These are phyloP conservation scores for Chalciporus chontae DNA, from an alignment of 768 basidiomycete genomes.

Conservation along the genomic window DNA sequence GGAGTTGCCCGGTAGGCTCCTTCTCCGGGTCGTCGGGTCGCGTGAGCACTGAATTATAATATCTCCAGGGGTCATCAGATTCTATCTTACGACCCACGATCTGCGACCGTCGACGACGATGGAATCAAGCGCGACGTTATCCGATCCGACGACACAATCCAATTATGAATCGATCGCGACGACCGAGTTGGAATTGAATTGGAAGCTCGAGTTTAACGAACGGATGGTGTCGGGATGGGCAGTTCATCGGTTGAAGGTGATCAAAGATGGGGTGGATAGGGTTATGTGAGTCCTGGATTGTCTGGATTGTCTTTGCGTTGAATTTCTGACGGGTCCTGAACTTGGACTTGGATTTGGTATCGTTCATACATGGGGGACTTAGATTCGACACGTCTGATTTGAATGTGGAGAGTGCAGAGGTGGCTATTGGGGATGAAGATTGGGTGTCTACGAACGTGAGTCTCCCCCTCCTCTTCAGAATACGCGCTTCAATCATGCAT, in stretches of 20 bases:
- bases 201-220: constrained; percentile 70
- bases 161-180: constrained; percentile 72
- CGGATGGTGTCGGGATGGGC: constrained; percentile 63
- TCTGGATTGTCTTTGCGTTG: background rate
- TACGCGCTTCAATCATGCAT: background rate
- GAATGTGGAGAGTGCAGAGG: constrained; percentile 49
- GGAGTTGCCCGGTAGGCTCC: no score
- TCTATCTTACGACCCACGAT: no score
- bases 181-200: constrained; percentile 68
- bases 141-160: constrained; percentile 73
- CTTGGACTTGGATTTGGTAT: background rate
- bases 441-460: constrained; percentile 46
- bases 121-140: background rate
- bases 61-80: no score
- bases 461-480: background rate
- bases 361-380: background rate
- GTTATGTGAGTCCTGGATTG: constrained; percentile 58
- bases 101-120: background rate
- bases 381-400: constrained; percentile 79
- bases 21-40: no score
- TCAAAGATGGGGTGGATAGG: constrained; percentile 48
- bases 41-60: no score
- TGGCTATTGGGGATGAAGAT: constrained; percentile 38
- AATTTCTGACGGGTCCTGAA: no score
- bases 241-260: constrained; percentile 56